Conservation (phyloP, 1,284 basidiomycete species). For the Rhodofomes roseus region DNA sequence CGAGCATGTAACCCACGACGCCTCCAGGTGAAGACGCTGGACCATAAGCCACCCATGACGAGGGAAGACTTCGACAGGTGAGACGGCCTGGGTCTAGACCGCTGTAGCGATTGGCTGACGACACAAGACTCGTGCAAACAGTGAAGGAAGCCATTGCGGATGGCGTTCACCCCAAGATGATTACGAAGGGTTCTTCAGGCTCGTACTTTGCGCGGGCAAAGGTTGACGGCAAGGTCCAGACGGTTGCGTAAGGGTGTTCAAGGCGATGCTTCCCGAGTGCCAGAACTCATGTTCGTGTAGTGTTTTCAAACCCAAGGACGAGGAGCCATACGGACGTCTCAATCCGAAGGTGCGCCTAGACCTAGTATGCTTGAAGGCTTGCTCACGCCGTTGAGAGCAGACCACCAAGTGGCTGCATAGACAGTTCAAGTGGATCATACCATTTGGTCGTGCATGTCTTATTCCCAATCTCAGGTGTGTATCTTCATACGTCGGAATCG, state of each 20-base stretch:
- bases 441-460: conserved; percentile 81
- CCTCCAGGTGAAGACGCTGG: conserved; percentile 65
- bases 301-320: conserved; percentile 89
- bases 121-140: conserved; percentile 54
- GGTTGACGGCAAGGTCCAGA: conserved; percentile 65
- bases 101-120: conserved; percentile 11
- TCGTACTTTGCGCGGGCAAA: conserved; percentile 84
- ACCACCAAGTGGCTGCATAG: conserved; percentile 91
- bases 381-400: conserved; percentile 32
- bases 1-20: background rate
- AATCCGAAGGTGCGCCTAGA: conserved; percentile 66
- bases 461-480: conserved; percentile 79
- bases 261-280: background rate
- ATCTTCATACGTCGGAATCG: background rate
- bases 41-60: conserved; percentile 73
- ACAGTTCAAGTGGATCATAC: conserved; percentile 80
- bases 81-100: conserved; percentile 24
- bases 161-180: conserved; percentile 86
- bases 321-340: conserved; percentile 80
- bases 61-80: conserved; percentile 67
- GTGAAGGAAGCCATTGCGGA: conserved; percentile 69
- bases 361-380: background rate
- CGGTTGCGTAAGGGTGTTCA: conserved; percentile 59
- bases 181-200: conserved; percentile 80
- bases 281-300: conserved; percentile 32